Conservation (phyloP, 164 flowering plant genomes). For the Akebia trifoliata region DNA sequence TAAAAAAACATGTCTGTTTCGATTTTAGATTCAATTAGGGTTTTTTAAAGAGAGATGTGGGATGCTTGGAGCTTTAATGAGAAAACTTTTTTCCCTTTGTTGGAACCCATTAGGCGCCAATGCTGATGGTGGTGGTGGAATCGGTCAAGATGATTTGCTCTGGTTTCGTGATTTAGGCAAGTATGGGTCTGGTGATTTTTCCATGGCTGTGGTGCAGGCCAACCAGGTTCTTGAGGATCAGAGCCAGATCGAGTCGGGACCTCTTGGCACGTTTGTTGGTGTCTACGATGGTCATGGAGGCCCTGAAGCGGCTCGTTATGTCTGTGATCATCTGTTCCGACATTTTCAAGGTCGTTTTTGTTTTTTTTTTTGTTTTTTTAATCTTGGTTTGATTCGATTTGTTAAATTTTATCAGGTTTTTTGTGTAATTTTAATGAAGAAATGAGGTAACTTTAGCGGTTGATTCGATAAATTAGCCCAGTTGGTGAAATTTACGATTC, state of each 20-base stretch:
- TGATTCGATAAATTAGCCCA: neutral
- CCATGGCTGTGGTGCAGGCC: slow-evolving; percentile 74
- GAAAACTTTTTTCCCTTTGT: slow-evolving; percentile 50
- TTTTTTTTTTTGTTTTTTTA: neutral
- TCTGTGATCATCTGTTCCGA: slow-evolving; percentile 52
- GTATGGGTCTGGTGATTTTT: slow-evolving; percentile 48
- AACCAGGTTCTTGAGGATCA: slow-evolving; percentile 72
- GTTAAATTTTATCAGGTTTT: neutral
- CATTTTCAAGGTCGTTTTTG: slow-evolving; percentile 45
- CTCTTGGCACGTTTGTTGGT: slow-evolving; percentile 63
- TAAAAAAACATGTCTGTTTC: too few species aligned
- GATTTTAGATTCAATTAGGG: neutral
- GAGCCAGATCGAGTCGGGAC: slow-evolving; percentile 73
- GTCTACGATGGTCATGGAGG: slow-evolving; percentile 84
- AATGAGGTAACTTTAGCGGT: too few species aligned
- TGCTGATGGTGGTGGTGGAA: slow-evolving; percentile 7
- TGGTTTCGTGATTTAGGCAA: slow-evolving; percentile 50
- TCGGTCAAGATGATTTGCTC: slow-evolving; percentile 44
- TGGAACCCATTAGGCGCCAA: slow-evolving; percentile 41
- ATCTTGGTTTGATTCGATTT: neutral
- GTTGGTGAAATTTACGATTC: neutral
- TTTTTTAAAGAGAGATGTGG: slow-evolving; percentile 58
- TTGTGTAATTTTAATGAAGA: neutral
- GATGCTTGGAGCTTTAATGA: slow-evolving; percentile 63
- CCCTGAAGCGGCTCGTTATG: slow-evolving; percentile 57